Conservation (phyloP, 306 rosid genomes). For the Oxytropis ochrocephala region DNA sequence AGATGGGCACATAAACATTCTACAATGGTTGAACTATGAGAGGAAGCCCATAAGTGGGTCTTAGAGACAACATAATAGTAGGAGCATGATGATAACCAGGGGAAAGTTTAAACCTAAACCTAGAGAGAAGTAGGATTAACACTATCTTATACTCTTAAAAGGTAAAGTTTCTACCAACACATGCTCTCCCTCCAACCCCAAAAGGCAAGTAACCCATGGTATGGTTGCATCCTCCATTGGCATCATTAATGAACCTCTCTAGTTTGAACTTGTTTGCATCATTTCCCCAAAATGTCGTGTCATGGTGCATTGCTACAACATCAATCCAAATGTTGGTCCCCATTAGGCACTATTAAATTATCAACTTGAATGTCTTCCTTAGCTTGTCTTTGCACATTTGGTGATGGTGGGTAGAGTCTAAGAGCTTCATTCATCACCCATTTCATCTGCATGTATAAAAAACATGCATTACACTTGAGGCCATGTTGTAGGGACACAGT, state of each 20-base stretch:
- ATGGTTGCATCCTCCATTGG: conserved; percentile 67
- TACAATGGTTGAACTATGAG: conserved; percentile 40
- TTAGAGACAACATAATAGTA: conserved; percentile 51
- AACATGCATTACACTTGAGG: background rate
- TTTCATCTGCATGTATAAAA: conserved; percentile 58
- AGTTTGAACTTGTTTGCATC: conserved; percentile 73
- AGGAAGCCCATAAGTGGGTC: conserved; percentile 63
- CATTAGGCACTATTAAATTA: conserved; percentile 51
- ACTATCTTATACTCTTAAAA: conserved; percentile 77
- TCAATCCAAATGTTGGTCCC: conserved; percentile 88
- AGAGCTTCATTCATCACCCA: conserved; percentile 85
- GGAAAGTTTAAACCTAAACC: conserved; percentile 56
- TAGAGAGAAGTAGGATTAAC: conserved; percentile 53
- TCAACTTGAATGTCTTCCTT: conserved; percentile 54
- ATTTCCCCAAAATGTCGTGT: conserved; percentile 55
- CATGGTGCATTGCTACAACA: conserved; percentile 77
- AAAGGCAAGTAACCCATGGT: conserved; percentile 86
- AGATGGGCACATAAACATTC: background rate
- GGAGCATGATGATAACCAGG: conserved; percentile 60
- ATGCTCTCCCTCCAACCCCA: conserved; percentile 88
- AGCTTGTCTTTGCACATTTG: conserved; percentile 84
- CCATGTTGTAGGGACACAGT: background rate
- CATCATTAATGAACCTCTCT: conserved; percentile 54
- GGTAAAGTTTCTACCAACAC: conserved; percentile 73
- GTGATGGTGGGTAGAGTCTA: conserved; percentile 78